Evolutionary conservation across 495 filamentous ascomycete genomes (phyloP).

Genomic region (Saxispiralis lemnorum): DNA sequence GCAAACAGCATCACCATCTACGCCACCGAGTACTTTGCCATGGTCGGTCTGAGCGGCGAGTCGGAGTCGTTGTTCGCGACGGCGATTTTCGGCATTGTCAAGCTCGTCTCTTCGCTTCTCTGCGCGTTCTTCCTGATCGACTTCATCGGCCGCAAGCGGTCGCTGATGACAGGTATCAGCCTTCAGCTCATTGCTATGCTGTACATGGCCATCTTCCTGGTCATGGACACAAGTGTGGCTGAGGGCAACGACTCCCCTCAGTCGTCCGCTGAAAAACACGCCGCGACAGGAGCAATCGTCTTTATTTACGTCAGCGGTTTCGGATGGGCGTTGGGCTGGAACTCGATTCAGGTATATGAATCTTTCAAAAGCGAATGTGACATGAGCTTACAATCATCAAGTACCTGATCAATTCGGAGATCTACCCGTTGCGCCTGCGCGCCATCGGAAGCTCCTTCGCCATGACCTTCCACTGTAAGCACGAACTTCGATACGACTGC

Average conservation of each 20-base stretch:
- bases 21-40: conserved; percentile 45
- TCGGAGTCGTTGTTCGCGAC: conserved; percentile 48
- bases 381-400: conserved; percentile 14
- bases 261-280: conserved; percentile 11
- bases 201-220: conserved; percentile 61
- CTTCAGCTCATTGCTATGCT: conserved; percentile 51
- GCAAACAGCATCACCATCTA: conserved; percentile 48
- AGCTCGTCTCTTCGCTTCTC: conserved; percentile 42
- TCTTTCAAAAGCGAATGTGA: not conserved
- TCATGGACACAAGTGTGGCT: conserved; percentile 36
- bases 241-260: conserved; percentile 6
- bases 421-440: conserved; percentile 41
- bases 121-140: conserved; percentile 50
- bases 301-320: conserved; percentile 21
- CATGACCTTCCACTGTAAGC: conserved; percentile 39
- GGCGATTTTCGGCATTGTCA: conserved; percentile 53
- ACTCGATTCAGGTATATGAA: conserved; percentile 16
- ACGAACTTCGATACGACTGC: not conserved
- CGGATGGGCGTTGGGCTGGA: conserved; percentile 59
- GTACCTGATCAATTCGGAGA: conserved; percentile 57
- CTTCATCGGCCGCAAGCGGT: conserved; percentile 49
- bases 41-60: conserved; percentile 44
- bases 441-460: conserved; percentile 18
- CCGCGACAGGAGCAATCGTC: conserved; percentile 21
- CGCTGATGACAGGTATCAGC: conserved; percentile 55